Conservation (phyloP, 2,329 filamentous ascomycete species). For the Hortaea werneckii region DNA sequence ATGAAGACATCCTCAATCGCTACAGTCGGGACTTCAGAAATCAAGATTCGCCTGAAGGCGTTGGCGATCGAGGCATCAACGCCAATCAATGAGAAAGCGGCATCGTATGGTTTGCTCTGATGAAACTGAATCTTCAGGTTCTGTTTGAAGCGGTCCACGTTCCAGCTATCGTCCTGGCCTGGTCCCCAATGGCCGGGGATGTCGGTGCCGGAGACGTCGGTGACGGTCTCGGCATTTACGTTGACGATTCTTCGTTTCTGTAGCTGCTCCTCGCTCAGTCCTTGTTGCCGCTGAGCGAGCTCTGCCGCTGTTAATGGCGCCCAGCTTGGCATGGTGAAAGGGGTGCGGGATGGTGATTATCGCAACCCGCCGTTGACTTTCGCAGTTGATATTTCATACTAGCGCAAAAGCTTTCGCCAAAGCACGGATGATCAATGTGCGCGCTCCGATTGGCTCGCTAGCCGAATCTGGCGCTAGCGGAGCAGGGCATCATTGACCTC, state of each 20-base stretch:
- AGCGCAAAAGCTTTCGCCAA: neutral
- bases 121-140: constrained; percentile 72
- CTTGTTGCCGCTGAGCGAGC: constrained; percentile 1
- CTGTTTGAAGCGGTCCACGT: constrained; percentile 61
- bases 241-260: constrained; percentile 68
- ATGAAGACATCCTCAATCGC: constrained; percentile 92
- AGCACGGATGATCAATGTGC: neutral
- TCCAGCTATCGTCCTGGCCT: constrained; percentile 76
- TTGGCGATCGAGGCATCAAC: constrained; percentile 90
- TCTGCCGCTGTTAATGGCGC: constrained; percentile 23
- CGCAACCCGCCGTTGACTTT: neutral
- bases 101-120: constrained; percentile 64
- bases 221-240: constrained; percentile 83
- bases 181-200: constrained; percentile 78
- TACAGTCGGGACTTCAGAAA: constrained; percentile 86
- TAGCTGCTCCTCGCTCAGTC: constrained; percentile 41
- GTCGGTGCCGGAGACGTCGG: constrained; percentile 78
- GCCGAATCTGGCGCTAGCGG: constrained; percentile 21
- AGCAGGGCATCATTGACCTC: constrained; percentile 29
- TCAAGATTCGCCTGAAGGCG: constrained; percentile 90
- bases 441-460: constrained; percentile 12
- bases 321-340: constrained; percentile 20
- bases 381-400: neutral
- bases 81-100: constrained; percentile 84
- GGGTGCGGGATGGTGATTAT: constrained; percentile 2